Base-by-base conservation (phyloP, 306 rosid genomes). In the Cucurbita argyrosperma region DNA sequence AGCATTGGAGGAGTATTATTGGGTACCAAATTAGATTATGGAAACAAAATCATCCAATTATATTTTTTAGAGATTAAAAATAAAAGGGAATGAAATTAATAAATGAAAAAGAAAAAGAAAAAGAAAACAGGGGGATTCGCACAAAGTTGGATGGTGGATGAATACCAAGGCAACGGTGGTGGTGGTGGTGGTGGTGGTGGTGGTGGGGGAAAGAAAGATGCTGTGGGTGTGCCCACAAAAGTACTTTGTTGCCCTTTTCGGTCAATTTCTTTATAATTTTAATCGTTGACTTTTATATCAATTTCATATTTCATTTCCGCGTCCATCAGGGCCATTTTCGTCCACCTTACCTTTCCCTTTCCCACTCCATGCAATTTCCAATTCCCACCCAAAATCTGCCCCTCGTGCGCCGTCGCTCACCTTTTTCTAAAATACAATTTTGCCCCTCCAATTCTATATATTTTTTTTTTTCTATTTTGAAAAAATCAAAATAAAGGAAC, bases 261-360 rank as follows among this genome's bases (percentile, higher is more conserved):
- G 66, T 73, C 76, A 73, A 40, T 52, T 40, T 10, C 2, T 71
- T 71, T 26, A 71, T 71, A 50, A 71, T 71, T 71, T 53, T 47
- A 46, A 3, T 49, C 21, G 74, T 14, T 68, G 74, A 68, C 74
- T 47, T 30, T 30, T 46, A 11, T 6, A 5, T 30, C 35, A 30
- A 30, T 30, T 30, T 30, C 35, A 30, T 23, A 7, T 68, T 3
- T 50, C 5, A 8, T 46, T 68, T 68, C 43, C 56, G 21, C 55
- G 16, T 67, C 73, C 56, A 49, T 16, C 35, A 18, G 69, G 50
- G 35, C 35, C 35, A 30, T 30, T 30, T 30, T 30, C 35, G 35
- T 30, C 50, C 47, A 38, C 70, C 35, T 30, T 4, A 30, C 35
- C 35, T 30, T 26, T 13, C 6, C n/a, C 30, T 40, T 16, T n/a